These are phyloP conservation scores for Botrytis galanthina DNA, from an alignment of 2,329 filamentous ascomycete genomes.

Conservation along the genomic window DNA sequence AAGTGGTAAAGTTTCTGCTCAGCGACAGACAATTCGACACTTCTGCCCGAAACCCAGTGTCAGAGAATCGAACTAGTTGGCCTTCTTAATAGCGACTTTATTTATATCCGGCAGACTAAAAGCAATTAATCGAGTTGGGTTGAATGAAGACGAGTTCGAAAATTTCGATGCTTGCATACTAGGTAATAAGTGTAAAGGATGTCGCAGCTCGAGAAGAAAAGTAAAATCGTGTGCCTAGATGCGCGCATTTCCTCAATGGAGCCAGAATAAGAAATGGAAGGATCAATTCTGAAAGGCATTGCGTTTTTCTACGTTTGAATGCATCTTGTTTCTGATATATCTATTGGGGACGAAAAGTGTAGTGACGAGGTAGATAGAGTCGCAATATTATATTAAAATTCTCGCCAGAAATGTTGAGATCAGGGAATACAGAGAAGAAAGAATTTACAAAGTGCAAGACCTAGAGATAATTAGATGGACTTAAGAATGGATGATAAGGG, in stretches of 20 bases:
- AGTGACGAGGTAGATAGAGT: not conserved
- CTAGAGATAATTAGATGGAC: not conserved
- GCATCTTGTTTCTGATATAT: not conserved
- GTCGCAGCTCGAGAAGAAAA: not conserved
- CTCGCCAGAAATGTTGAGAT: not conserved
- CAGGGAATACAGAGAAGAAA: not conserved
- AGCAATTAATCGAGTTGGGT: rapidly evolving
- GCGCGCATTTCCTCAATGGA: not conserved
- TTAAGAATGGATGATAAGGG: rapidly evolving
- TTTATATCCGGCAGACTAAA: rapidly evolving
- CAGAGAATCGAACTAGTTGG: not conserved
- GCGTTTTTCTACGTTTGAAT: not conserved
- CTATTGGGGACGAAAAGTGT: not conserved
- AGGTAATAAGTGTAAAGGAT: not conserved
- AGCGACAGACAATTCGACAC: not conserved
- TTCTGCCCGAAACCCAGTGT: not conserved
- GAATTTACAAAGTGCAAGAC: not conserved
- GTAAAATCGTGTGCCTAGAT: not conserved
- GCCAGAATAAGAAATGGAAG: not conserved
- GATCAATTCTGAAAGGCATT: not conserved
- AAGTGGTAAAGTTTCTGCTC: not conserved
- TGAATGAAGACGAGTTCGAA: not conserved
- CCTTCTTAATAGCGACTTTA: not conserved
- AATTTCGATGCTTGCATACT: not conserved
- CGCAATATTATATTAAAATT: not conserved